These are phyloP conservation scores for Plasmodium fragile DNA, from an alignment of 169 alveolate species.

Conservation along the genomic window DNA sequence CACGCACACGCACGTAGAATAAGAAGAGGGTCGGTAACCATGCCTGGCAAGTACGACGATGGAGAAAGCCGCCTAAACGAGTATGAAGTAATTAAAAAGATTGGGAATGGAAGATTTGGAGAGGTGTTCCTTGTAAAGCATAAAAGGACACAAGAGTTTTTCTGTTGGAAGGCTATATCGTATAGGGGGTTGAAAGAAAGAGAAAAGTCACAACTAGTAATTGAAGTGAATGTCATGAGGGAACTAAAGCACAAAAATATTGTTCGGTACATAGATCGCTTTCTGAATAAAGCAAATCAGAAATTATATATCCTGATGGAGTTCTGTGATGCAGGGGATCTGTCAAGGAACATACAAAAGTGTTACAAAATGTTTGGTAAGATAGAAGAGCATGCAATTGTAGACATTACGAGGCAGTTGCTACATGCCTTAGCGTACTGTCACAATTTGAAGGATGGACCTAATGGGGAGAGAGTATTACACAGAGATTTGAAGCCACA, in stretches of 20 bases:
- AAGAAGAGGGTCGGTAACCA: slow-evolving; percentile 3
- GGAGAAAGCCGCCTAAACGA: slow-evolving; percentile 86
- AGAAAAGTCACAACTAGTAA: slow-evolving; percentile 96
- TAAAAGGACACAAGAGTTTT: slow-evolving; percentile 87
- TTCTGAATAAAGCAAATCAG: slow-evolving; percentile 92
- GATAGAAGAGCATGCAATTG: slow-evolving; percentile 94
- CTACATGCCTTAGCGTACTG: slow-evolving; percentile 95
- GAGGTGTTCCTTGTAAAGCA: slow-evolving; percentile 92
- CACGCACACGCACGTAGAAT: not conserved
- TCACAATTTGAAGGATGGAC: slow-evolving; percentile 89
- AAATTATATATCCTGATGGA: slow-evolving; percentile 96
- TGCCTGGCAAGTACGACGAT: slow-evolving; percentile 75
- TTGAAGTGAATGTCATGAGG: slow-evolving; percentile 96
- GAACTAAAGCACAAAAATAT: slow-evolving; percentile 96
- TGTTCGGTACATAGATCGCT: slow-evolving; percentile 94
- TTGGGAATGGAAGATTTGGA: slow-evolving; percentile 93
- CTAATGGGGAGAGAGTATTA: slow-evolving; percentile 91
- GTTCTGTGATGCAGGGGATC: slow-evolving; percentile 97
- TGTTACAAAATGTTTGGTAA: slow-evolving; percentile 90
- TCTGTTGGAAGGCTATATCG: slow-evolving; percentile 96
- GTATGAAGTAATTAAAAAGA: slow-evolving; percentile 87
- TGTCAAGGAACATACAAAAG: slow-evolving; percentile 93
- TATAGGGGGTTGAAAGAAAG: slow-evolving; percentile 95
- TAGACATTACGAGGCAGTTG: slow-evolving; percentile 95
- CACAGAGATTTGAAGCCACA: slow-evolving; percentile 98